Conservation (phyloP, 2,329 filamentous ascomycete genomes). For the Pseudocercospora pini-densiflorae region DNA sequence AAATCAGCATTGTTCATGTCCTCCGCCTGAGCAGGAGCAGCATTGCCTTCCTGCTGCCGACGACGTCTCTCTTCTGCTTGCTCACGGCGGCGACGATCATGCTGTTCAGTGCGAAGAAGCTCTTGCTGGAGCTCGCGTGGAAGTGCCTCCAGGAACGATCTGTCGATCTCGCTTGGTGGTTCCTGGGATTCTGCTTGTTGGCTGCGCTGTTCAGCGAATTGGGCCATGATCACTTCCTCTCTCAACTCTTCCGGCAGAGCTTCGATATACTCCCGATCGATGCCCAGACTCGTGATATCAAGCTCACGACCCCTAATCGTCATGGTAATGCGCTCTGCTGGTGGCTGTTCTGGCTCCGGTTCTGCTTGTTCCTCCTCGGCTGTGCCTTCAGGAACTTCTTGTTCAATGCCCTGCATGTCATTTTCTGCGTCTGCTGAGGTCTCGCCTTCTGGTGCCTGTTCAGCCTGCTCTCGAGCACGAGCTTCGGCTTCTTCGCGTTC, state of each 20-base stretch:
- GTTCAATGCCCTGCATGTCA: constrained; percentile 77
- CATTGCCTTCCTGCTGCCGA: constrained; percentile 51
- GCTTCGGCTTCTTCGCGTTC: constrained; percentile 48
- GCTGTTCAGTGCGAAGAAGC: constrained; percentile 85
- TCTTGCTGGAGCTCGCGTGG: constrained; percentile 89
- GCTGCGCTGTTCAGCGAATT: constrained; percentile 80
- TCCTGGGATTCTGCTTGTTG: constrained; percentile 74
- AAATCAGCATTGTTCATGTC: constrained; percentile 96
- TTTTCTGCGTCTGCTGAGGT: constrained; percentile 45
- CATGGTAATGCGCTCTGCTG: constrained; percentile 68
- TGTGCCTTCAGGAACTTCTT: constrained; percentile 43
- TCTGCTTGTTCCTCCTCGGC: constrained; percentile 48
- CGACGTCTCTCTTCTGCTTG: constrained; percentile 77
- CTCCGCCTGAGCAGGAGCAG: constrained; percentile 58
- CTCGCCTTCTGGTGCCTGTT: constrained; percentile 36
- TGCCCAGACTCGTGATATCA: constrained; percentile 92
- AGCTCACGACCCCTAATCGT: constrained; percentile 84
- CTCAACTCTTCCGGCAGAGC: constrained; percentile 97
- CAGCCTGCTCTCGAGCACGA: constrained; percentile 38
- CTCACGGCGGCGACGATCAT: constrained; percentile 85
- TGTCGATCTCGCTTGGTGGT: constrained; percentile 81
- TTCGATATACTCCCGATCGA: constrained; percentile 91
- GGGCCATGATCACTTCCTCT: constrained; percentile 93
- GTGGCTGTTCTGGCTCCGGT: constrained; percentile 52
- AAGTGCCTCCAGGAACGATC: constrained; percentile 91